Base-by-base conservation (phyloP, 306 rosid species). In the Cicer judaicum region DNA sequence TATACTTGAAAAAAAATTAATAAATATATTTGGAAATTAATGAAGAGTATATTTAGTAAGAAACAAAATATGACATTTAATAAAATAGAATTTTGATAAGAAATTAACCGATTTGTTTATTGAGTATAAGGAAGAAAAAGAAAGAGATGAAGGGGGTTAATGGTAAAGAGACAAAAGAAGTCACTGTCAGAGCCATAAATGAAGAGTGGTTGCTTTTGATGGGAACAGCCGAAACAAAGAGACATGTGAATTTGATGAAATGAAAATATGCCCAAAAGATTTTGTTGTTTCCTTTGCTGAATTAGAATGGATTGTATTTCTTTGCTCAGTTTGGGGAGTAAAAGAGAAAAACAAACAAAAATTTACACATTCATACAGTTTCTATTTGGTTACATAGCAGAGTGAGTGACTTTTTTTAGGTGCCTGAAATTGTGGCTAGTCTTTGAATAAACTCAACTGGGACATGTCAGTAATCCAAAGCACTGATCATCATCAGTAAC, bases 121-220 rank as follows among this genome's bases (percentile, higher is more conserved):
- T 24, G 29, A 24, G 29, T 24, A 24, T 24, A 24, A 24, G 29
- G n/a, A 24, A 24, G 29, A 24, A 24, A 24, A 24, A 46, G 54
- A 49, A 5, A 49, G 57, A 12, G 43, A 24, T 2, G 3, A 24
- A 24, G 29, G 2, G 29, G 21, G 16, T 13, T 13, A 42, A 42
- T 14, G 14, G 21, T 36, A 69, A 72, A 74, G 65, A 12, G 70
- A 67, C 79, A 36, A 24, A 16, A 44, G 53, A 57, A 70, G 87
- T 84, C 82, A 21, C 15, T 75, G 55, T 88, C 90, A 73, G 49
- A 39, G 79, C 88, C 81, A 82, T 86, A 78, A 88, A 86, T 84
- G 74, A 68, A 70, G 54, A n/a, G 78, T 24, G 67, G 21, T 64
- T 59, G 72, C 46, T 39, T 50, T 55, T 40, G 81, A 78, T 72